Conservation (phyloP, 257 asterid genomes). For the Solanum virginianum region DNA sequence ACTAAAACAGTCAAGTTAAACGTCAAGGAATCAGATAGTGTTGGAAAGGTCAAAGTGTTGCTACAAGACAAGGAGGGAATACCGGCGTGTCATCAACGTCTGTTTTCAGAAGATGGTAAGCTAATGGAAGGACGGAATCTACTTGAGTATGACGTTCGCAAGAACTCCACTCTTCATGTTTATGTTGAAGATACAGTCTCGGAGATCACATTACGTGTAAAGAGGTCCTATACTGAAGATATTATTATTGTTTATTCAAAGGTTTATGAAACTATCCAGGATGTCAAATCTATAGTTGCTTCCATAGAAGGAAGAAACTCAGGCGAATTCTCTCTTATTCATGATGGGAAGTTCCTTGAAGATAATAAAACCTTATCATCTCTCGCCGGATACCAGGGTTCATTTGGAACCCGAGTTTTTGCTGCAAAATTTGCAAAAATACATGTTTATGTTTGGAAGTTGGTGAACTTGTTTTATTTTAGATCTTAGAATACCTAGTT, state of each 20-base stretch:
- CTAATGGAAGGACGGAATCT: constrained; percentile 5
- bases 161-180: constrained; percentile 5
- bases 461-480: not conserved
- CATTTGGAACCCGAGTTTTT: too few species aligned
- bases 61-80: constrained; percentile 8
- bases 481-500: not conserved
- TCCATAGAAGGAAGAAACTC: not conserved
- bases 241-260: constrained; percentile 1
- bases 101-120: not conserved
- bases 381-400: too few species aligned
- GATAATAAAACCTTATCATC: not conserved
- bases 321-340: not conserved
- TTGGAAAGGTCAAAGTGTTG: not conserved
- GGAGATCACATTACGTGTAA: not conserved
- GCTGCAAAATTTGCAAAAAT: not conserved
- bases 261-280: constrained; percentile 6
- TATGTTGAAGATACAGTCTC: not conserved
- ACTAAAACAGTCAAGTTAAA: not conserved
- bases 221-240: not conserved
- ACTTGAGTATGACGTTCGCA: not conserved
- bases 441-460: not conserved
- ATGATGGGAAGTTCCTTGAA: constrained; percentile 7
- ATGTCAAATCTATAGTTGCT: constrained; percentile 3
- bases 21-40: constrained; percentile 2
- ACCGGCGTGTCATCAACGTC: not conserved